Evolutionary conservation across 495 filamentous ascomycete species (phyloP).

Genomic region (Copromyces sp.): DNA sequence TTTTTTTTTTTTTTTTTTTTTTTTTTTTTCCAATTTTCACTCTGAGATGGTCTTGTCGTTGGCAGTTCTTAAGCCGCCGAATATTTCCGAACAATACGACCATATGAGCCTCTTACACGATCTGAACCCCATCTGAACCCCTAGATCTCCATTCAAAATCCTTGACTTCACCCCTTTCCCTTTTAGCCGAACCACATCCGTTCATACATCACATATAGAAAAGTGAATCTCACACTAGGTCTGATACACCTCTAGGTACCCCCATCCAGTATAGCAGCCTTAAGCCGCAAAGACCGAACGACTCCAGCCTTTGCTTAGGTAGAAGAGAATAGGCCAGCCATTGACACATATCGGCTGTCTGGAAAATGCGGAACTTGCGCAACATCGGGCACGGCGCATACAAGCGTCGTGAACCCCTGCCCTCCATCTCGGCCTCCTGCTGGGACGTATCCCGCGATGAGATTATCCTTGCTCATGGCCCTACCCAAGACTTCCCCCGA

Average conservation of each 20-base stretch:
- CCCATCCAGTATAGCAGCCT: not conserved
- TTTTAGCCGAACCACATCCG: not conserved
- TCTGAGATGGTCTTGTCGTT: not conserved
- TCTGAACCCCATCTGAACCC: not conserved
- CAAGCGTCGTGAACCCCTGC: slow-evolving; percentile 31
- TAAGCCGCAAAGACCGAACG: not conserved
- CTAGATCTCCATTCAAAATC: not conserved
- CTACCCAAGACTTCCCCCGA: slow-evolving; percentile 46
- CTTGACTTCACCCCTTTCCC: not conserved
- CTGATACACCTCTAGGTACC: not conserved
- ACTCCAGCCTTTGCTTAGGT: not conserved
- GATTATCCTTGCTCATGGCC: slow-evolving; percentile 66
- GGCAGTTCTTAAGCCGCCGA: not conserved
- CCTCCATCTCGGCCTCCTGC: slow-evolving; percentile 52
- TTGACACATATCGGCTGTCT: slow-evolving; percentile 10
- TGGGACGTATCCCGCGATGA: slow-evolving; percentile 69
- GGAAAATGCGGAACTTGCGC: slow-evolving; percentile 66
- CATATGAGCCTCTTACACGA: not conserved
- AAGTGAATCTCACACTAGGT: not conserved
- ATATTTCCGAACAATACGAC: not conserved
- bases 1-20: not conserved
- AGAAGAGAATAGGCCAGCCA: not conserved
- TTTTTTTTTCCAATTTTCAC: not conserved
- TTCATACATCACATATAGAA: not conserved
- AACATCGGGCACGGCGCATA: slow-evolving; percentile 55